Evolutionary conservation across 768 basidiomycete genomes (phyloP), one percentile per base, ranked within the genome.

Genomic region (Hemileccinum rubropunctum): DNA sequence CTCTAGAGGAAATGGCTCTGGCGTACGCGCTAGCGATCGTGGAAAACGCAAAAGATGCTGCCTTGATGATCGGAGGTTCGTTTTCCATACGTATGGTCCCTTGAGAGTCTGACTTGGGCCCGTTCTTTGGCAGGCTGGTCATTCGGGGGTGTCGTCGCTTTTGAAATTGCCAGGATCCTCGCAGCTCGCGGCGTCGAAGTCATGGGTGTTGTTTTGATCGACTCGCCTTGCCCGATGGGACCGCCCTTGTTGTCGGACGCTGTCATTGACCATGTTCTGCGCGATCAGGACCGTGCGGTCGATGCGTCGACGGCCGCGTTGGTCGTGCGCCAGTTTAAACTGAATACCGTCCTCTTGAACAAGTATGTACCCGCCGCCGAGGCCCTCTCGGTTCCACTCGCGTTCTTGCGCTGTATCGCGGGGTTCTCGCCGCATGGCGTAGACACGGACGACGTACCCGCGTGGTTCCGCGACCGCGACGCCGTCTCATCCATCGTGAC

Each of bases 131-230:
- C 47, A 88, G 87, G 87, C 0, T 90, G 86, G 86, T 90, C 87
- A 3, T 86, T 90, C 54, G 87, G 87, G 12, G 87, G 86, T 2
- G 80, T 87, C 4, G 78, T 80, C 0, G 84, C 87, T 0, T 88
- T 80, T 57, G 87, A 88, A 58, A 67, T 79, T 3, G 79, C 82
- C 15, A 74, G 73, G 1, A 76, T 78, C 23, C 74, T 88, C 15
- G 6, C 12, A 12, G 14, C 43, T 1, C 68, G 59, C 5, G 79
- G 76, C 3, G 56, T 76, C 9, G 43, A 54, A 1, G 79, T 85
- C 18, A 68, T 69, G 44, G 88, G 85, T 0, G 68, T 89, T 38
- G 54, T 88, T 9, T 69, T 88, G 51, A 82, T 90, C 56, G 88
- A 89, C 60, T 74, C 84, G 0, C 85, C 88, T 0, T 70, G 73